Conservation (phyloP, 2,329 filamentous ascomycete species). For the Aspergillus fischeri region DNA sequence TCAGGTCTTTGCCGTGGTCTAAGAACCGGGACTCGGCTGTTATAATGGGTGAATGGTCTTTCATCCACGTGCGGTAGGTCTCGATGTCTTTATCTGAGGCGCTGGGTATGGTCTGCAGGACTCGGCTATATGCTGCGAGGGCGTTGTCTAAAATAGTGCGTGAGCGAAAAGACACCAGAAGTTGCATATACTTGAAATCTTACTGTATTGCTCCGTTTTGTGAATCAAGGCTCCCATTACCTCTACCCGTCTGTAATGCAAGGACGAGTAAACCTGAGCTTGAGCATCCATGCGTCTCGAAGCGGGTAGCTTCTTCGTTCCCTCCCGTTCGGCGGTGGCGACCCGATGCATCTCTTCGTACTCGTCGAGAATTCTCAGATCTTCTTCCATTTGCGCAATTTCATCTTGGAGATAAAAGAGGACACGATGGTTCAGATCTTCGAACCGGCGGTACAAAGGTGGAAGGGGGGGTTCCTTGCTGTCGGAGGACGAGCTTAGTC, state of each 20-base stretch:
- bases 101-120: conserved; percentile 43
- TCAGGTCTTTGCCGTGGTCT: conserved; percentile 45
- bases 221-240: conserved; percentile 53
- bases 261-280: conserved; percentile 48
- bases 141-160: conserved; percentile 31
- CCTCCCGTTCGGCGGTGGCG: conserved; percentile 30
- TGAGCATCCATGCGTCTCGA: conserved; percentile 43
- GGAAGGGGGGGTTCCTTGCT: conserved; percentile 27
- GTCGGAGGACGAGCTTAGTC: conserved; percentile 25
- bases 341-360: conserved; percentile 42
- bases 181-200: conserved; percentile 18
- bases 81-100: conserved; percentile 47
- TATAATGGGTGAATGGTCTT: conserved; percentile 47
- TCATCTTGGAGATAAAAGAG: conserved; percentile 83
- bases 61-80: conserved; percentile 53
- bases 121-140: conserved; percentile 44
- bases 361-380: conserved; percentile 66
- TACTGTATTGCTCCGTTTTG: conserved; percentile 61
- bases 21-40: conserved; percentile 52
- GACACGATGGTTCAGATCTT: conserved; percentile 74
- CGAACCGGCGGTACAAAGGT: conserved; percentile 80
- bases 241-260: conserved; percentile 52
- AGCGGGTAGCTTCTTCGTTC: conserved; percentile 29
- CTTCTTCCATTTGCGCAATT: conserved; percentile 73
- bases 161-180: neutral